These are phyloP conservation scores for Fusarium annulatum DNA, from an alignment of 2,329 filamentous ascomycete genomes.

Conservation along the genomic window DNA sequence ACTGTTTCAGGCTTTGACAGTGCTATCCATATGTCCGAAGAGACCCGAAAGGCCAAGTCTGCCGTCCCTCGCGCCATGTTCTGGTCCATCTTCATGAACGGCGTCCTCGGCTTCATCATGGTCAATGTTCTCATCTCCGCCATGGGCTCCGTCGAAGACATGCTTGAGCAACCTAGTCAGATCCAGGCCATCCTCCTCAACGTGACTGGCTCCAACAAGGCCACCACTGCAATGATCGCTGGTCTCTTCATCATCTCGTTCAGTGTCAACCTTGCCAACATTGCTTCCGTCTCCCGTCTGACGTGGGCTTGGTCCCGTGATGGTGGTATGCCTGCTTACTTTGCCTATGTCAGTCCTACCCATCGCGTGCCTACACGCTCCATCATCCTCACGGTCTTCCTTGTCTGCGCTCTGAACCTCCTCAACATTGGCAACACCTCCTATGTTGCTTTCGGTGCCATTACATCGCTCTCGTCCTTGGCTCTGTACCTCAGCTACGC, in stretches of 20 bases:
- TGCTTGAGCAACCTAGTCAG: slow-evolving; percentile 35
- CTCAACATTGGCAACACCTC: slow-evolving; percentile 43
- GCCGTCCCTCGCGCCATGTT: slow-evolving; percentile 43
- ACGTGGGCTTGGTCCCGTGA: slow-evolving; percentile 44
- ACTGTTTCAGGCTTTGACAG: slow-evolving; percentile 37
- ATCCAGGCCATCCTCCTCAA: slow-evolving; percentile 38
- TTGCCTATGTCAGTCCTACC: slow-evolving; percentile 40
- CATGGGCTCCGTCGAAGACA: slow-evolving; percentile 42
- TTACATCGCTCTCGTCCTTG: slow-evolving; percentile 39
- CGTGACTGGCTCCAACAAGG: slow-evolving; percentile 35
- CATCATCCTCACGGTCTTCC: slow-evolving; percentile 39
- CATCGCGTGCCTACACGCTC: slow-evolving; percentile 41
- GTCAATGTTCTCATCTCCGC: slow-evolving; percentile 43
- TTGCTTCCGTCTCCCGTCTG: slow-evolving; percentile 40
- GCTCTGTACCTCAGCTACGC: slow-evolving; percentile 44
- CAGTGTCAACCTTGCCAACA: slow-evolving; percentile 42
- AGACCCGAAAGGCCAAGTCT: slow-evolving; percentile 42
- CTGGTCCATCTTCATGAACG: slow-evolving; percentile 46
- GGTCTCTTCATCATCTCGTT: slow-evolving; percentile 42
- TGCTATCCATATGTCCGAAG: slow-evolving; percentile 43
- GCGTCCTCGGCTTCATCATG: slow-evolving; percentile 42
- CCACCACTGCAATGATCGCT: slow-evolving; percentile 40
- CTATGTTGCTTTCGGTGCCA: slow-evolving; percentile 42
- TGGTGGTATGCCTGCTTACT: slow-evolving; percentile 41
- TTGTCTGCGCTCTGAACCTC: slow-evolving; percentile 42